A percentile compares a stretch with the other conserved stretches of the same genome.
Evolutionary conservation across 805 yeast species (phyloP).

Genomic region (Starmerella vaccinii): DNA sequence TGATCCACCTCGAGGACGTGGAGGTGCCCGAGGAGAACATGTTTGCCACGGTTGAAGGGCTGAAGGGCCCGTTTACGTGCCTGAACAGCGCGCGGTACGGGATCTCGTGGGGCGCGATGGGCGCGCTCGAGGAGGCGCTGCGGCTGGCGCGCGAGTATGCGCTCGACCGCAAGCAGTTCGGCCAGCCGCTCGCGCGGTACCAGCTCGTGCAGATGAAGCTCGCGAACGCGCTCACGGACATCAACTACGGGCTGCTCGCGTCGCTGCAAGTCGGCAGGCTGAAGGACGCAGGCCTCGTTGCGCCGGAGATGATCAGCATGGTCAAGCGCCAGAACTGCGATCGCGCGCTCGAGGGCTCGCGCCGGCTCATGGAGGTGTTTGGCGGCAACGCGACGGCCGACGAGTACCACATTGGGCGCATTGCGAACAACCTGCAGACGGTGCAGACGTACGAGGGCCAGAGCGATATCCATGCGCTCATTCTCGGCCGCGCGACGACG

Average conservation of each 20-base stretch:
- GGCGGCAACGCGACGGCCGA: conserved; percentile 40
- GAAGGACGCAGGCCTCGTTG: conserved; percentile 32
- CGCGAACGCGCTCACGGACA: conserved; percentile 37
- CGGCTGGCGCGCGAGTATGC: conserved; percentile 33
- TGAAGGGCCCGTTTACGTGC: conserved; percentile 39
- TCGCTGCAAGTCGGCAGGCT: conserved; percentile 36
- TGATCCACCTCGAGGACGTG: conserved; percentile 36
- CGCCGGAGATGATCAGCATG: conserved; percentile 39
- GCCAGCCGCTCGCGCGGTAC: conserved; percentile 34
- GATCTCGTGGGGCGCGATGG: conserved; percentile 38
- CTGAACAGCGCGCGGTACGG: conserved; percentile 37
- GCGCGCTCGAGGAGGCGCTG: conserved; percentile 37
- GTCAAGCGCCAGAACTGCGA: conserved; percentile 39
- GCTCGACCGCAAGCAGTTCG: conserved; percentile 35
- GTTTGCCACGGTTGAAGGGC: conserved; percentile 33
- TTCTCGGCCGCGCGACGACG: conserved; percentile 36
- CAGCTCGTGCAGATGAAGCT: conserved; percentile 37
- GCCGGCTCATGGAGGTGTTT: conserved; percentile 36
- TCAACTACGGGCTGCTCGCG: conserved; percentile 33
- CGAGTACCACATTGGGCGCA: conserved; percentile 37
- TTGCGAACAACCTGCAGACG: conserved; percentile 36
- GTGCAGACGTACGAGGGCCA: conserved; percentile 41
- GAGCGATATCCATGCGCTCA: conserved; percentile 37
- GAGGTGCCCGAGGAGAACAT: conserved; percentile 37
- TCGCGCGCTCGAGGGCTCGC: conserved; percentile 32